Evolutionary conservation across 371 early-diverging fungal genomes (phyloP), one percentile per base, ranked within the genome.

Genomic region (Mucor racemosus): DNA sequence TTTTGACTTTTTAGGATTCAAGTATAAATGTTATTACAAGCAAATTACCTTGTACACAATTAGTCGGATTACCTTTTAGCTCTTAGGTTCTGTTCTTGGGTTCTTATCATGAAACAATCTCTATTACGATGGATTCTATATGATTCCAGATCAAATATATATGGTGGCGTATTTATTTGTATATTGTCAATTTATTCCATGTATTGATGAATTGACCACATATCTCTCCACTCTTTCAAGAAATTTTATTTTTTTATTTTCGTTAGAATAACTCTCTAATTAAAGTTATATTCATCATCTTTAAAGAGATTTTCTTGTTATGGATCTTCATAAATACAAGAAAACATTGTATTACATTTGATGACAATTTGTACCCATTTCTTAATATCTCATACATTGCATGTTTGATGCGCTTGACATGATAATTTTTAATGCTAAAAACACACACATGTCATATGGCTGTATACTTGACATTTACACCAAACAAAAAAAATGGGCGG

Each of bases 371-470:
- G 50, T 50, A 50, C 50, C 8, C 50, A 50, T 11, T 21, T 50
- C 11, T 50, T 50, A 50, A 19, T 10, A 19, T 26, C 4, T 26
- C 21, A 17, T 10, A 19, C 50, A 10, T 50, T 4, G 0, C 0
- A 50, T 10, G 26, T 50, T 50, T 50, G 50, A 50, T 50, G 50
- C 26, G 26, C 7, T 26, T 50, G 50, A 50, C 50, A 50, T 0
- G 50, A 26, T 50, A 50, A 13, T 26, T 26, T 4, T 21, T 26
- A 50, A 21, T 50, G 21, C 26, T 50, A 50, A 50, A 50, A 8
- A 50, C 50, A 50, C 50, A 26, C 50, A 50, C 50, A 50, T 50
- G 50, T 50, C 50, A 50, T 50, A 50, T 50, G 50, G 50, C 50
- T 50, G 50, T 50, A 26, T 50, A 50, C 50, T 50, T 50, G 50